Conservation (phyloP, 176 grass and related monocot species). For the maize (Zea mays) region DNA sequence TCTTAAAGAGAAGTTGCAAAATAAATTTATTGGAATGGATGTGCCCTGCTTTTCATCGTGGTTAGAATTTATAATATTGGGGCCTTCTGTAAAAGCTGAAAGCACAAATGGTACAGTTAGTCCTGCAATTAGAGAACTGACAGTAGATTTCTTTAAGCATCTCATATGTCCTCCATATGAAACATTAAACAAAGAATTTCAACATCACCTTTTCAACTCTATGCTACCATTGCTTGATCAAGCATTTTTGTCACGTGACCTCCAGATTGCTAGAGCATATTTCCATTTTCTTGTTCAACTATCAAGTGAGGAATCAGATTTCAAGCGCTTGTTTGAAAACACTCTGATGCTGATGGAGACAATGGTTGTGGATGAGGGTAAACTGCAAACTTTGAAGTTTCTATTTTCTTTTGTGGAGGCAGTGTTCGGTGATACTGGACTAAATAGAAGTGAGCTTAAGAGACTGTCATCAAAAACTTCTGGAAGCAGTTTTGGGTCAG, state of each 20-base stretch:
- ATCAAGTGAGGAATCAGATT: constrained; percentile 60
- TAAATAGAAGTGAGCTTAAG: constrained; percentile 54
- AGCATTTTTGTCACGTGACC: constrained; percentile 75
- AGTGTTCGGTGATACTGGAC: constrained; percentile 62
- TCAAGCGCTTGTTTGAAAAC: constrained; percentile 73
- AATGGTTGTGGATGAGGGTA: constrained; percentile 63
- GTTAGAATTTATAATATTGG: constrained; percentile 71
- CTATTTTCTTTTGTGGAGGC: constrained; percentile 76
- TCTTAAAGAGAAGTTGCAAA: constrained; percentile 71
- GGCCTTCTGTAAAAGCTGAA: constrained; percentile 44
- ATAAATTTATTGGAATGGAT: constrained; percentile 80
- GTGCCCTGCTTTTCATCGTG: constrained; percentile 64
- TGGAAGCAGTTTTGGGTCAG: constrained; percentile 50
- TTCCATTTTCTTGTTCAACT: constrained; percentile 82
- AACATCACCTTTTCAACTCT: constrained; percentile 66
- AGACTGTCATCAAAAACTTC: constrained; percentile 68
- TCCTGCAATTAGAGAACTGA: constrained; percentile 51
- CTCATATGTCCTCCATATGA: constrained; percentile 67
- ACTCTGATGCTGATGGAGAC: constrained; percentile 74
- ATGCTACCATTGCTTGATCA: constrained; percentile 75
- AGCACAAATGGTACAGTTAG: constrained; percentile 37
- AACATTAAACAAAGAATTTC: constrained; percentile 61
- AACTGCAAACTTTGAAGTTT: constrained; percentile 71
- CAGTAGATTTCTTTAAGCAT: constrained; percentile 68
- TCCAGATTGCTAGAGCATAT: constrained; percentile 74